These are phyloP conservation scores for Inga leiocalycina DNA, from an alignment of 306 rosid species.

Conservation along the genomic window DNA sequence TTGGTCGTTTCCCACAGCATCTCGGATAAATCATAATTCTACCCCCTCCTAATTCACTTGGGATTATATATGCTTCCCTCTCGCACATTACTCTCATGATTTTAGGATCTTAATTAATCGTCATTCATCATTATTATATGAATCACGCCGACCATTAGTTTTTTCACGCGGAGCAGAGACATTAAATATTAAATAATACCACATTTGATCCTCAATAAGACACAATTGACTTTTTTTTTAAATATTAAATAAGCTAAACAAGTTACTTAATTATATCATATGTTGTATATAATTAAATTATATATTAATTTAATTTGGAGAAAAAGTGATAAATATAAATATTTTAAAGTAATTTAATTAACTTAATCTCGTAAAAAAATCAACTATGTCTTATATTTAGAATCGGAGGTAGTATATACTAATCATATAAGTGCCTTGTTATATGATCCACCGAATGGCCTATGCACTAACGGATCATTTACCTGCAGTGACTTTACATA, in stretches of 20 bases:
- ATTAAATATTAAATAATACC: too few species aligned
- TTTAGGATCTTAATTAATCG: slow-evolving; percentile 27
- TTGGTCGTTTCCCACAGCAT: slow-evolving; percentile 2
- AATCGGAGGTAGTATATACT: too few species aligned
- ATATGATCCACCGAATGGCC: neutral
- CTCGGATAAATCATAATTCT: slow-evolving; percentile 1
- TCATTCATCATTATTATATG: slow-evolving; percentile 15
- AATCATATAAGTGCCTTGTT: neutral
- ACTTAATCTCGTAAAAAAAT: too few species aligned
- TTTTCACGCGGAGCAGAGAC: slow-evolving; percentile 10
- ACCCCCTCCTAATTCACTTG: slow-evolving; percentile 14
- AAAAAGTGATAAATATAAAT: too few species aligned
- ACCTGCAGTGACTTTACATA: neutral
- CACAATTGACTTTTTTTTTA: too few species aligned
- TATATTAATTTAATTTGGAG: too few species aligned
- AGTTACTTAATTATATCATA: too few species aligned
- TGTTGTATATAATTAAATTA: too few species aligned
- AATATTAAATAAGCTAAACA: too few species aligned
- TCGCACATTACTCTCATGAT: slow-evolving; percentile 32
- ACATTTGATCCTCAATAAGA: too few species aligned
- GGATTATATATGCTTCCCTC: slow-evolving; percentile 10
- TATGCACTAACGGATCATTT: neutral
- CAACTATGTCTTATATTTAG: too few species aligned
- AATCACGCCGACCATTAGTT: slow-evolving; percentile 34
- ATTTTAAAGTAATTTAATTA: too few species aligned